Evolutionary conservation across 768 basidiomycete genomes (phyloP).

Genomic region (Podaxis sp.): DNA sequence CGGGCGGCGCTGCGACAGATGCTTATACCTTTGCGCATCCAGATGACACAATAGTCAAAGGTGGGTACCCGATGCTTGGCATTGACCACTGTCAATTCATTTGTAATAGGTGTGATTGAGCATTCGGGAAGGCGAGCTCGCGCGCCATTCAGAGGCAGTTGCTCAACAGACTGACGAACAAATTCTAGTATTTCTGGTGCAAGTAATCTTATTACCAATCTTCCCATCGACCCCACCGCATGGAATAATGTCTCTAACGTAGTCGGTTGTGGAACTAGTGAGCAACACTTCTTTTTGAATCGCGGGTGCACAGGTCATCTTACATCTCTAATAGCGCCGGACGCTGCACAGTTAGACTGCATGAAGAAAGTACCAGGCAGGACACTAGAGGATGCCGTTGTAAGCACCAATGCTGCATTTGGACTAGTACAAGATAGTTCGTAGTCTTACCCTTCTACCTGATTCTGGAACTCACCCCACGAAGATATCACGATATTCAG

Average conservation of each 20-base stretch:
- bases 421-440: slow-evolving; percentile 27
- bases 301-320: background rate
- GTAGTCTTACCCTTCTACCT: slow-evolving; percentile 1
- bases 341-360: slow-evolving; percentile 28
- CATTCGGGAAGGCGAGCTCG: slow-evolving; percentile 30
- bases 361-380: slow-evolving; percentile 29
- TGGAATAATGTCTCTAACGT: slow-evolving; percentile 27
- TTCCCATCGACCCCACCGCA: slow-evolving; percentile 16
- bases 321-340: slow-evolving; percentile 10
- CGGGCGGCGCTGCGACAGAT: slow-evolving; percentile 29
- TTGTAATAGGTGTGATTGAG: slow-evolving; percentile 25
- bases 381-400: slow-evolving; percentile 28
- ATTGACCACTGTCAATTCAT: background rate
- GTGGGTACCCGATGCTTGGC: background rate
- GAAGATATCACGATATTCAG: slow-evolving; percentile 29
- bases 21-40: slow-evolving; percentile 31
- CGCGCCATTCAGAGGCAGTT: background rate
- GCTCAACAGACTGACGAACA: background rate
- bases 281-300: background rate
- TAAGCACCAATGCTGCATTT: slow-evolving; percentile 24
- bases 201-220: slow-evolving; percentile 6
- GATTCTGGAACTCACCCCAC: background rate
- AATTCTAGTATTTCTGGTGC: slow-evolving; percentile 14
- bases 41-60: slow-evolving; percentile 26
- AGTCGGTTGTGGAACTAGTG: slow-evolving; percentile 31